A percentile compares a stretch with the other conserved stretches of the same genome.
Conservation (phyloP, 441 rosid genomes). For the Syzygium malaccense region DNA sequence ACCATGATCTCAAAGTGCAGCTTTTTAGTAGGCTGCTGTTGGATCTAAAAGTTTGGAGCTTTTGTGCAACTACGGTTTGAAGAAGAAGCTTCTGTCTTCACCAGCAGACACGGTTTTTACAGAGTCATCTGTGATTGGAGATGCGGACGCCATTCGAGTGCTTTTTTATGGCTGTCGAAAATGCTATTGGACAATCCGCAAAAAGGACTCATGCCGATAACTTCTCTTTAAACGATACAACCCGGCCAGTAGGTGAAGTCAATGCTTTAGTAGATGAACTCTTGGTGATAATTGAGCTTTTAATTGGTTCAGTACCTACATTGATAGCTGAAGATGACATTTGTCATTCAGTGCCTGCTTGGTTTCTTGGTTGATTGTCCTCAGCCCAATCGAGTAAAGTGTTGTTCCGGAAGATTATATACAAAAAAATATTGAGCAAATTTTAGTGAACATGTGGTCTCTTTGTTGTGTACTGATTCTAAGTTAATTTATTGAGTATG, state of each 20-base stretch:
- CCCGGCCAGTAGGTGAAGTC: conserved; percentile 87
- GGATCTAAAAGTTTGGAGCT: conserved; percentile 95
- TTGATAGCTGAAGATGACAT: conserved; percentile 61
- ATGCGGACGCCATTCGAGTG: conserved; percentile 97
- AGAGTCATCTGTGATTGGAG: conserved; percentile 83
- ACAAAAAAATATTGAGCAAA: background rate
- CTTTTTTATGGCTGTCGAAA: conserved; percentile 99
- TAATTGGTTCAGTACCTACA: too few relatives aligned
- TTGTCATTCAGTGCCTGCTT: conserved; percentile 58
- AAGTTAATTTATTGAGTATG: background rate
- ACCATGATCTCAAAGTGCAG: conserved; percentile 91
- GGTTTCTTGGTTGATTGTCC: conserved; percentile 97
- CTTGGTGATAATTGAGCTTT: conserved; percentile 93
- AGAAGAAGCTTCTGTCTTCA: conserved; percentile 94
- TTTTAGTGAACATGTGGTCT: background rate
- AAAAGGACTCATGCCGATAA: conserved; percentile 68
- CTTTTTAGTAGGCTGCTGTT: conserved; percentile 83
- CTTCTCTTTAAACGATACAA: conserved; percentile 51
- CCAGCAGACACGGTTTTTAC: conserved; percentile 99
- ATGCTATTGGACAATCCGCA: conserved; percentile 91
- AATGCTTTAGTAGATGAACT: conserved; percentile 99
- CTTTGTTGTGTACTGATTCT: background rate
- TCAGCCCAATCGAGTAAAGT: conserved; percentile 89
- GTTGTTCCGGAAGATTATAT: background rate
- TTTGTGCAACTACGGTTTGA: conserved; percentile 92